Conservation (phyloP, 176 grass and related monocot species). For the Raddia guianensis region DNA sequence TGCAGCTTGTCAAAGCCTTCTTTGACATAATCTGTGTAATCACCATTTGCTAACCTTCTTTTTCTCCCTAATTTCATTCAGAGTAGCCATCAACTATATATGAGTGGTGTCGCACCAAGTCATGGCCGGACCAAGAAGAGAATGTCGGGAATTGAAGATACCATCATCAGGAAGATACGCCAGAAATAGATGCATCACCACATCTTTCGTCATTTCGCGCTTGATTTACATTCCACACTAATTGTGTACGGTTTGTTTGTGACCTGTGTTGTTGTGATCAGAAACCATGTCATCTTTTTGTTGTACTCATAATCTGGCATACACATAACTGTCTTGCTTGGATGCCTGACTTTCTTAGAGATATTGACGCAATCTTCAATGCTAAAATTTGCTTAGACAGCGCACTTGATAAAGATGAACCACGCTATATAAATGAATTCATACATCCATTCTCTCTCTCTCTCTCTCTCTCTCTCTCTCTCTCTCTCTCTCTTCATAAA, state of each 20-base stretch:
- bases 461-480: no score
- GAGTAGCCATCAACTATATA: neutral
- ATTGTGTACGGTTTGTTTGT: neutral
- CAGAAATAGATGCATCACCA: neutral
- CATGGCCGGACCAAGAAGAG: neutral
- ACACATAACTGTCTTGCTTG: neutral
- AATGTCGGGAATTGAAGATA: neutral
- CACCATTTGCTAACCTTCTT: constrained; percentile 21
- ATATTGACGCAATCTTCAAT: neutral
- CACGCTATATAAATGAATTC: neutral
- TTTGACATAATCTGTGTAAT: neutral
- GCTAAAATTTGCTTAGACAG: neutral
- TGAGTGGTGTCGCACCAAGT: neutral
- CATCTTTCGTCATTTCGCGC: neutral
- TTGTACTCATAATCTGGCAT: constrained; percentile 26
- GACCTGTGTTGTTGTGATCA: constrained; percentile 5
- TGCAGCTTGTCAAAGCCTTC: neutral
- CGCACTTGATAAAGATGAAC: neutral
- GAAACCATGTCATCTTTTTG: neutral
- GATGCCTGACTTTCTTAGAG: neutral
- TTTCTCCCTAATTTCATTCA: constrained; percentile 4
- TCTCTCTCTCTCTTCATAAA: neutral
- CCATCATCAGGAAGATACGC: neutral
- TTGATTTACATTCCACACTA: neutral
- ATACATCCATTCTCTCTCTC: no score